These are phyloP conservation scores for Solanum chiquidenum DNA, from an alignment of 257 asterid species.

Conservation along the genomic window DNA sequence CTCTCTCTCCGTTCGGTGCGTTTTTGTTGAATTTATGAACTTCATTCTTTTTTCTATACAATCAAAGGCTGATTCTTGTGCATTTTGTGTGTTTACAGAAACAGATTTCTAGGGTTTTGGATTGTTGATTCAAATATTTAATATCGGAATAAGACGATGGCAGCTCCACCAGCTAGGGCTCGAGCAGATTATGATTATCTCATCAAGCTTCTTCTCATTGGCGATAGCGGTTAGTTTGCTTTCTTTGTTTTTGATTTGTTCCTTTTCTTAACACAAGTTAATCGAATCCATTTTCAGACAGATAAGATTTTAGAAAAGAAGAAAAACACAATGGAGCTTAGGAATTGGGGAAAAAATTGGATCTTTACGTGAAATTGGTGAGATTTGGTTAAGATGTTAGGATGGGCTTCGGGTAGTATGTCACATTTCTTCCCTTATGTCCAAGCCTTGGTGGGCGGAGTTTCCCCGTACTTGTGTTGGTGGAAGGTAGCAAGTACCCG, in stretches of 20 bases:
- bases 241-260: not conserved
- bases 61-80: not conserved
- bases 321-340: not conserved
- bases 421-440: not conserved
- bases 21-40: not conserved
- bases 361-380: not conserved
- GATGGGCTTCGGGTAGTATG: not conserved
- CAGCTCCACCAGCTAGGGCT: conserved; percentile 24
- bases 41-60: not conserved
- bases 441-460: not conserved
- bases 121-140: not conserved
- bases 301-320: not conserved
- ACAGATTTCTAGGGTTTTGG: conserved; percentile 7
- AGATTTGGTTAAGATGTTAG: not conserved
- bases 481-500: not conserved
- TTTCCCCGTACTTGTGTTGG: not conserved
- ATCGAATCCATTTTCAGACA: not conserved
- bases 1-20: not conserved
- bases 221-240: conserved; percentile 21
- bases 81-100: not conserved
- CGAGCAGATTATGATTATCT: conserved; percentile 27
- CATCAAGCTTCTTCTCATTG: conserved; percentile 23
- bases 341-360: not conserved
- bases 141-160: conserved; percentile 1
- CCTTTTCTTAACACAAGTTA: not conserved